phyloP scores from a whole-genome alignment of 495 filamentous ascomycete genomes.

The Polyplosphaeria fusca region DNA sequence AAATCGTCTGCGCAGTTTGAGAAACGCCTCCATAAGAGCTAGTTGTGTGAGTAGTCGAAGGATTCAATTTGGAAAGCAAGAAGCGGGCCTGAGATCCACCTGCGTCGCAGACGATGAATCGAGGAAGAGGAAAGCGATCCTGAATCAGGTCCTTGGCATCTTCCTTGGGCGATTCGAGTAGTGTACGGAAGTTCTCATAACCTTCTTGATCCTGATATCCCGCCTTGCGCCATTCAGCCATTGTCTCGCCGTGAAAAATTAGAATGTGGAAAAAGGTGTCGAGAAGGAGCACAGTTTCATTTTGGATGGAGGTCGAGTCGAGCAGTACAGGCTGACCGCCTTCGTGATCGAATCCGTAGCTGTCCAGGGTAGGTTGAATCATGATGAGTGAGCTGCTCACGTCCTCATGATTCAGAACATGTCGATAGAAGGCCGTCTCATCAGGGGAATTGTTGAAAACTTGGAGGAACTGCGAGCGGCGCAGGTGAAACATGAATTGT shows the following conservation, averaged over 20 bases:
- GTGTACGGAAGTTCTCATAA: conserved; percentile 89
- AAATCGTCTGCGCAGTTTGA: conserved; percentile 95
- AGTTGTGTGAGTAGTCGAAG: conserved; percentile 94
- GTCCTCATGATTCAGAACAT: conserved; percentile 96
- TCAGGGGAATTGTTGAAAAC: conserved; percentile 99
- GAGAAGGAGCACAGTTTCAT: conserved; percentile 87
- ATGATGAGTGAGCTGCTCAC: conserved; percentile 95
- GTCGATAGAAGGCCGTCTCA: conserved; percentile 97
- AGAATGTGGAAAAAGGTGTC: conserved; percentile 99
- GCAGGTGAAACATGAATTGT: conserved; percentile 99
- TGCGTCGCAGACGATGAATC: conserved; percentile 98
- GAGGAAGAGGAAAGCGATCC: conserved; percentile 94
- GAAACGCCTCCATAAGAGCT: conserved; percentile 85
- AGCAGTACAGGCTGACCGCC: conserved; percentile 86
- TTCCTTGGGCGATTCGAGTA: conserved; percentile 95
- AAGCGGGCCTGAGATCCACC: conserved; percentile 98
- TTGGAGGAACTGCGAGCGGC: conserved; percentile 95
- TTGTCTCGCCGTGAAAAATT: conserved; percentile 97
- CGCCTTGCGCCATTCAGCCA: conserved; percentile 97
- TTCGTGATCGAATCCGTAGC: conserved; percentile 94
- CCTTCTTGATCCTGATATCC: conserved; percentile 98
- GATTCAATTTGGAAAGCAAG: conserved; percentile 95
- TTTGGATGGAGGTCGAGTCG: conserved; percentile 94
- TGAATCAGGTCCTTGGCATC: conserved; percentile 97
- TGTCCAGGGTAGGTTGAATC: conserved; percentile 98